Evolutionary conservation across 2,329 filamentous ascomycete species (phyloP).

Genomic region (Nemania sp.): DNA sequence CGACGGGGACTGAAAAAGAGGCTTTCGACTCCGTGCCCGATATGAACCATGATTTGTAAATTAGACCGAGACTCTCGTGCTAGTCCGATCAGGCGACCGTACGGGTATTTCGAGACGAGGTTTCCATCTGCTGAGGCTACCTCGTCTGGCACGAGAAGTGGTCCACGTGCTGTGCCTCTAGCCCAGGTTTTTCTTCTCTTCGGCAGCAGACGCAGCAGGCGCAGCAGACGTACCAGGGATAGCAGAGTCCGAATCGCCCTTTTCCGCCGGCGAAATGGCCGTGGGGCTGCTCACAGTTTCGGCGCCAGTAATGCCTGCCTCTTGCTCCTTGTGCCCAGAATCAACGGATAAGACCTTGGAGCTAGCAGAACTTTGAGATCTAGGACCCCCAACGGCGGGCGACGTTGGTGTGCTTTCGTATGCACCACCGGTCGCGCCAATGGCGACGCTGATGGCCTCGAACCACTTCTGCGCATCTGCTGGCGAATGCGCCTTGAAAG

Average conservation of each 20-base stretch:
- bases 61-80: conserved; percentile 14
- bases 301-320: conserved; percentile 51
- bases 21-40: not conserved
- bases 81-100: not conserved
- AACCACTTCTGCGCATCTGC: conserved; percentile 86
- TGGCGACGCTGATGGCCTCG: conserved; percentile 67
- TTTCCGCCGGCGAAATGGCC: conserved; percentile 37
- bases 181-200: conserved; percentile 35
- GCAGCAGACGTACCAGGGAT: conserved; percentile 23
- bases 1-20: not conserved
- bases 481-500: conserved; percentile 85
- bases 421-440: conserved; percentile 54
- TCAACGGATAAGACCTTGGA: conserved; percentile 34
- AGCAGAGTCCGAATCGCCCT: conserved; percentile 18
- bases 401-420: conserved; percentile 44
- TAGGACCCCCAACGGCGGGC: conserved; percentile 35
- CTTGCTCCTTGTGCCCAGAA: conserved; percentile 48
- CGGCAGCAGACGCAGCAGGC: conserved; percentile 18
- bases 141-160: conserved; percentile 10
- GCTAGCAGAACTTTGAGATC: conserved; percentile 30
- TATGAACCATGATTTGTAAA: not conserved
- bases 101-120: conserved; percentile 2
- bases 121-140: conserved; percentile 12
- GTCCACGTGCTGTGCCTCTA: conserved; percentile 30
- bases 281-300: conserved; percentile 41